Percentiles rank a stretch among this genome's conserved stretches.
These are phyloP conservation scores for Fusarium sterilihyphosum DNA, from an alignment of 2,329 filamentous ascomycete species.

Conservation along the genomic window DNA sequence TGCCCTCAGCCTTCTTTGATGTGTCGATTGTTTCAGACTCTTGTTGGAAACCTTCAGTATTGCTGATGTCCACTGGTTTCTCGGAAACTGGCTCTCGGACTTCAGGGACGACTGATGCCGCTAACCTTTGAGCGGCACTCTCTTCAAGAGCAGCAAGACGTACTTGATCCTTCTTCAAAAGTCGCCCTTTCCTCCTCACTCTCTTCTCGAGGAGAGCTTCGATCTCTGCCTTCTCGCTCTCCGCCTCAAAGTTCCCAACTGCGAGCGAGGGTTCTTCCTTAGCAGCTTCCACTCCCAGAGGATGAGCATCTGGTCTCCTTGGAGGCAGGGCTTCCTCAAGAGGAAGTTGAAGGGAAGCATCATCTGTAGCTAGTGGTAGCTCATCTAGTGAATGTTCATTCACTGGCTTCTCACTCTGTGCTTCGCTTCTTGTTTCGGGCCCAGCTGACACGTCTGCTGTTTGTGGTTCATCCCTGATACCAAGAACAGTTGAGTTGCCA, in stretches of 20 bases:
- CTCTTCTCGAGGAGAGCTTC: conserved; percentile 55
- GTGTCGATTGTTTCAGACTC: not conserved
- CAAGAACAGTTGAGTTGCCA: not conserved
- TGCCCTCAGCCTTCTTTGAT: not conserved
- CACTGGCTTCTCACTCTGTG: not conserved
- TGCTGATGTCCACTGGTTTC: conserved; percentile 13
- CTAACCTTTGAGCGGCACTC: conserved; percentile 36
- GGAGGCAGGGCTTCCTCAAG: conserved; percentile 36
- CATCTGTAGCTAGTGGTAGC: not conserved
- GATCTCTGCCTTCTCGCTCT: conserved; percentile 46
- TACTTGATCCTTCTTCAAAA: conserved; percentile 36
- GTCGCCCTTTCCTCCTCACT: conserved; percentile 30
- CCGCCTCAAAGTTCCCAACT: conserved; percentile 35
- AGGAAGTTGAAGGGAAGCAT: not conserved
- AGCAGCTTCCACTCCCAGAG: conserved; percentile 18
- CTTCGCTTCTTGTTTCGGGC: not conserved
- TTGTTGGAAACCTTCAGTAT: not conserved
- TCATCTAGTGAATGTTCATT: not conserved
- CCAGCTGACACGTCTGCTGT: not conserved
- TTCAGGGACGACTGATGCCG: conserved; percentile 43
- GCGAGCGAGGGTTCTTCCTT: conserved; percentile 37
- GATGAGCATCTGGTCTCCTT: conserved; percentile 42
- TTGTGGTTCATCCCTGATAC: not conserved
- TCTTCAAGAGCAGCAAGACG: conserved; percentile 32
- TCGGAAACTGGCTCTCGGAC: conserved; percentile 29